Evolutionary conservation across 192 early-diverging fungal genomes (phyloP).

Genomic region (Allomyces macrogynus): DNA sequence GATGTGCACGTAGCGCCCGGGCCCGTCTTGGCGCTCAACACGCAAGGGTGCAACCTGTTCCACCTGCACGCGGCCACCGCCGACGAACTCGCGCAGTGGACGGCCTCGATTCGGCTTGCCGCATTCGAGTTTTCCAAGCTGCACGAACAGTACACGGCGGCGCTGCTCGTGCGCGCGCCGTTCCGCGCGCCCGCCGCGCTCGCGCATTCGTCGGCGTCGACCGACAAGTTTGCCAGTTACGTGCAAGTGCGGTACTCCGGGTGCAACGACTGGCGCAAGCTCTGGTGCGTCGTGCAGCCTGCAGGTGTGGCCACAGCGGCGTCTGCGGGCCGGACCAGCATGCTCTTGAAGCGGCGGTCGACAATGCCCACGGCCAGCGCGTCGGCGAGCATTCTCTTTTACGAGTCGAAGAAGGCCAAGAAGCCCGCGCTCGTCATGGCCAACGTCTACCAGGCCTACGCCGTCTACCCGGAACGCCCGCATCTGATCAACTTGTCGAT

Average conservation of each 20-base stretch:
- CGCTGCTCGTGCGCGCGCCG: constrained; percentile 1
- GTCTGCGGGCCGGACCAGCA: too few species aligned
- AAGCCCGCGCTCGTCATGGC: background rate
- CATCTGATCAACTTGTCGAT: constrained; percentile 15
- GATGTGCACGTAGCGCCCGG: constrained; percentile 30
- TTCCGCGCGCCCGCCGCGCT: background rate
- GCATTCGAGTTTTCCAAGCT: constrained; percentile 56
- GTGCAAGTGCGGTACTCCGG: background rate
- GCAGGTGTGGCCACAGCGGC: too few species aligned
- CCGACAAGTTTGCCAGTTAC: background rate
- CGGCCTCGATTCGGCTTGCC: constrained; percentile 48
- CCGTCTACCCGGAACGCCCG: constrained; percentile 26
- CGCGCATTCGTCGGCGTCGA: background rate
- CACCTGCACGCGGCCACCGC: constrained; percentile 37
- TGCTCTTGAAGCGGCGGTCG: background rate
- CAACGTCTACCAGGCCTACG: constrained; percentile 15
- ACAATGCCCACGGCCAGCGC: too few species aligned
- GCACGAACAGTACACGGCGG: constrained; percentile 52
- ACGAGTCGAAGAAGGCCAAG: background rate
- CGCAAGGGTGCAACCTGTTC: constrained; percentile 47
- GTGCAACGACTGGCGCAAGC: background rate
- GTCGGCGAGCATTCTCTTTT: too few species aligned
- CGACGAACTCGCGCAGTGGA: constrained; percentile 40
- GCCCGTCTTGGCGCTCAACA: constrained; percentile 32
- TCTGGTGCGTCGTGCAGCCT: background rate